A percentile compares a stretch with the other conserved stretches of the same genome.
These are phyloP conservation scores for Amanita rimosa DNA, from an alignment of 768 basidiomycete species.

Conservation along the genomic window DNA sequence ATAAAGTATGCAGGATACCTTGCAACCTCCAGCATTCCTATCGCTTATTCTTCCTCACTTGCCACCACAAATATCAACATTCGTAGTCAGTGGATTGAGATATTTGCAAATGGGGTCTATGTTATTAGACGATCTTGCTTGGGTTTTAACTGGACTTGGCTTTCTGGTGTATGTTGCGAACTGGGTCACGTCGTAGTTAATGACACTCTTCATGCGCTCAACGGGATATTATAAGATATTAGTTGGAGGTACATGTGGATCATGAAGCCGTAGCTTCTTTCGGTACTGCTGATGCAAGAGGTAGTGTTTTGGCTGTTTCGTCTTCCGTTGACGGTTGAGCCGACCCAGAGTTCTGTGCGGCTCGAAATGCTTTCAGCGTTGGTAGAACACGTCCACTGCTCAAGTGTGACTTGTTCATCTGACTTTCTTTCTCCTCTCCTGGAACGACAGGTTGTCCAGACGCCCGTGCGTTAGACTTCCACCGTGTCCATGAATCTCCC, in stretches of 20 bases:
- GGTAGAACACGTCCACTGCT: slow-evolving; percentile 8
- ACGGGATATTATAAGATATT: background rate
- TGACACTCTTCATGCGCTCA: background rate
- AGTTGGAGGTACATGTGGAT: background rate
- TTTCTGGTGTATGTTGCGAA: slow-evolving; percentile 45
- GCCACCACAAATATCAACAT: slow-evolving; percentile 48
- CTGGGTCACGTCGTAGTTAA: slow-evolving; percentile 23
- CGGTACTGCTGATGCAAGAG: background rate
- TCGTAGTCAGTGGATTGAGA: slow-evolving; percentile 52
- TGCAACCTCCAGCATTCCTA: slow-evolving; percentile 48
- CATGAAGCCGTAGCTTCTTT: background rate
- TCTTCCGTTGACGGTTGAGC: background rate
- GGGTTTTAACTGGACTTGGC: slow-evolving; percentile 61
- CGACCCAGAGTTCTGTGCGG: slow-evolving; percentile 5
- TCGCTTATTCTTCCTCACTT: slow-evolving; percentile 52
- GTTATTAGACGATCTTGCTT: slow-evolving; percentile 64
- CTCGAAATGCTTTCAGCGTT: slow-evolving; percentile 14
- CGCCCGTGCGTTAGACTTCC: slow-evolving; percentile 34
- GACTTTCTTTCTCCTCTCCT: slow-evolving; percentile 24
- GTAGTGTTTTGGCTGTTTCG: background rate
- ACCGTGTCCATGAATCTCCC: slow-evolving; percentile 44
- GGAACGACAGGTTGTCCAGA: slow-evolving; percentile 39
- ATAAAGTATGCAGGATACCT: slow-evolving; percentile 32
- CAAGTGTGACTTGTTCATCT: background rate
- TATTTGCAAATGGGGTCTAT: slow-evolving; percentile 59